These are phyloP conservation scores for Cladosporium sp. DNA, from an alignment of 2,329 filamentous ascomycete genomes.

Conservation along the genomic window DNA sequence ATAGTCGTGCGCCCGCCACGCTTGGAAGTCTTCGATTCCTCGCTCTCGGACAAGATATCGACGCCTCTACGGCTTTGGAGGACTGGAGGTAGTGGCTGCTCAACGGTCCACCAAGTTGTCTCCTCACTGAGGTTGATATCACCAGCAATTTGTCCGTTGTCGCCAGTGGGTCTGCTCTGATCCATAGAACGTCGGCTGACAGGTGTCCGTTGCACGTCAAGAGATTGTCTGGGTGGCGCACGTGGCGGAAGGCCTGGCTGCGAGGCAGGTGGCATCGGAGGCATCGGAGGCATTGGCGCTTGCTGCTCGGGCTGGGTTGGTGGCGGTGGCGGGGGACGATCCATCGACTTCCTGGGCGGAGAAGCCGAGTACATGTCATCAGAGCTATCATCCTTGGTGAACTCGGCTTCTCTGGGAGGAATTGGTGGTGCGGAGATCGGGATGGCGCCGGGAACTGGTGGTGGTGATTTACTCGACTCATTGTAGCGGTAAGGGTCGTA, in stretches of 20 bases:
- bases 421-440: constrained; percentile 36
- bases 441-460: constrained; percentile 37
- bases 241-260: constrained; percentile 46
- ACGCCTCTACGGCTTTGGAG: constrained; percentile 73
- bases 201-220: constrained; percentile 59
- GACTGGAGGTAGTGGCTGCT: constrained; percentile 74
- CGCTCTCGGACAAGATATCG: constrained; percentile 79
- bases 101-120: constrained; percentile 84
- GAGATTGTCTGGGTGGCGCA: constrained; percentile 49
- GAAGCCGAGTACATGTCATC: constrained; percentile 51
- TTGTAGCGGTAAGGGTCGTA: constrained; percentile 67
- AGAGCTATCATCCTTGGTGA: constrained; percentile 37
- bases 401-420: constrained; percentile 33
- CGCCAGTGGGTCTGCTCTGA: constrained; percentile 66
- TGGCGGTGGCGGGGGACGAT: constrained; percentile 38
- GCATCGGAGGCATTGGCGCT: constrained; percentile 9
- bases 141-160: constrained; percentile 79
- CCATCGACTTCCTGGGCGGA: constrained; percentile 38
- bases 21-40: constrained; percentile 71
- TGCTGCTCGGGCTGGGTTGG: constrained; percentile 34
- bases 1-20: constrained; percentile 70
- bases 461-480: constrained; percentile 23
- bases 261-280: constrained; percentile 30
- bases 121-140: constrained; percentile 77
- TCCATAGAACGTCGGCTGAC: constrained; percentile 69